Evolutionary conservation across 2,329 filamentous ascomycete species (phyloP).

Genomic region (Colletotrichum sp.): DNA sequence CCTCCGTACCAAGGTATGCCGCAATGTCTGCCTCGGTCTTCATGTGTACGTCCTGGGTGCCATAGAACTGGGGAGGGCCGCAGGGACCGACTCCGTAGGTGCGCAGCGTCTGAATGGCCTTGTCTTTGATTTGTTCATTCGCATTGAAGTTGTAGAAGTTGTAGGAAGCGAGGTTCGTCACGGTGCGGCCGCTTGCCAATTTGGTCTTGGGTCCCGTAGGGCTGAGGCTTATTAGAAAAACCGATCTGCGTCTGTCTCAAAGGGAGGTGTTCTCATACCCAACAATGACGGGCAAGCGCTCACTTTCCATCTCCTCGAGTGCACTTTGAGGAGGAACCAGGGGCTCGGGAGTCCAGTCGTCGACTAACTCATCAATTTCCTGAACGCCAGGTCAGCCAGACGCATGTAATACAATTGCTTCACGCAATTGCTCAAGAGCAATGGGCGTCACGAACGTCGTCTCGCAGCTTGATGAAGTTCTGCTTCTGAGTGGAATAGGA

Average conservation of each 20-base stretch:
- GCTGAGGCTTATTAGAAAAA: conserved; percentile 45
- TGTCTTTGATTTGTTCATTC: conserved; percentile 92
- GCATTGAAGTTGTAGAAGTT: conserved; percentile 98
- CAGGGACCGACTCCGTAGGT: conserved; percentile 97
- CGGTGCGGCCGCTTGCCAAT: conserved; percentile 85
- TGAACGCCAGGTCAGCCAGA: conserved; percentile 20
- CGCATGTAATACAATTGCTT: not conserved
- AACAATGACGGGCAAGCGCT: conserved; percentile 85
- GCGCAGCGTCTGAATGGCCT: conserved; percentile 90
- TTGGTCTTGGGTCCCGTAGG: conserved; percentile 91
- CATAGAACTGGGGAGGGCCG: conserved; percentile 96
- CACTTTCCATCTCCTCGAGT: conserved; percentile 81
- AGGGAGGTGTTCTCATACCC: conserved; percentile 62
- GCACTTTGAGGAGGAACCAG: conserved; percentile 76
- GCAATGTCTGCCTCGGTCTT: conserved; percentile 95
- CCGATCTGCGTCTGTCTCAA: not conserved
- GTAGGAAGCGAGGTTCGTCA: conserved; percentile 91
- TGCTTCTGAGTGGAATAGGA: conserved; percentile 92
- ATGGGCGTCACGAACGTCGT: conserved; percentile 61
- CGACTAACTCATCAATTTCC: conserved; percentile 96
- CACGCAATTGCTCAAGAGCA: not conserved
- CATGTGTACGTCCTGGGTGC: conserved; percentile 97
- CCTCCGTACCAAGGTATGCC: conserved; percentile 83
- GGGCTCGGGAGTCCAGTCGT: conserved; percentile 95
- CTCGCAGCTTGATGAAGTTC: conserved; percentile 86